These are phyloP conservation scores for Parietichytrium sp. DNA, from an alignment of 108 stramenopile species.

Conservation along the genomic window DNA sequence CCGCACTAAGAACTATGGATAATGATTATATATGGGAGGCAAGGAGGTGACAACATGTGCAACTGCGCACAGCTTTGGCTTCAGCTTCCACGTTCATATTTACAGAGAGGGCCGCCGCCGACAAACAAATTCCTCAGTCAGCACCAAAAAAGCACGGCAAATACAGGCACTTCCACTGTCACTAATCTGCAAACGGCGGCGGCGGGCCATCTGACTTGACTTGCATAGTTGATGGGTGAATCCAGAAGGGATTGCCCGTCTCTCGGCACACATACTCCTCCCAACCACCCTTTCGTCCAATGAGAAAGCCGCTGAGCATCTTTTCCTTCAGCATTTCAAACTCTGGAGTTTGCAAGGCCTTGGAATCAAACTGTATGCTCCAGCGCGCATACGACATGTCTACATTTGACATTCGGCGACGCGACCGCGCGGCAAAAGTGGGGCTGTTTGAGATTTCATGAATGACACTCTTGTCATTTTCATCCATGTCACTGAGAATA, in stretches of 20 bases:
- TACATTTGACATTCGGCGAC: not conserved
- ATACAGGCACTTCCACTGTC: not conserved
- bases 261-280: not conserved
- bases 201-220: not conserved
- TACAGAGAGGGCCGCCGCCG: not conserved
- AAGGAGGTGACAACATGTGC: too few relatives aligned
- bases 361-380: not conserved
- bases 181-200: not conserved
- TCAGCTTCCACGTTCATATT: not conserved
- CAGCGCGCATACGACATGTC: not conserved
- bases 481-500: too few relatives aligned
- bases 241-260: not conserved
- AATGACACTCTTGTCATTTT: not conserved
- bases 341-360: not conserved
- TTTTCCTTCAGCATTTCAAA: not conserved
- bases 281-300: conserved; percentile 21
- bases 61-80: not conserved
- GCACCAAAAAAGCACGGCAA: not conserved
- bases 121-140: not conserved
- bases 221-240: not conserved
- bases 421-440: not conserved
- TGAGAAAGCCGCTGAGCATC: conserved; percentile 5
- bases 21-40: too few relatives aligned
- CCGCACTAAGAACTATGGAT: too few relatives aligned
- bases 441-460: not conserved